Evolutionary conservation across 108 stramenopile genomes (phyloP).

Genomic region (Cyclotella sp.): DNA sequence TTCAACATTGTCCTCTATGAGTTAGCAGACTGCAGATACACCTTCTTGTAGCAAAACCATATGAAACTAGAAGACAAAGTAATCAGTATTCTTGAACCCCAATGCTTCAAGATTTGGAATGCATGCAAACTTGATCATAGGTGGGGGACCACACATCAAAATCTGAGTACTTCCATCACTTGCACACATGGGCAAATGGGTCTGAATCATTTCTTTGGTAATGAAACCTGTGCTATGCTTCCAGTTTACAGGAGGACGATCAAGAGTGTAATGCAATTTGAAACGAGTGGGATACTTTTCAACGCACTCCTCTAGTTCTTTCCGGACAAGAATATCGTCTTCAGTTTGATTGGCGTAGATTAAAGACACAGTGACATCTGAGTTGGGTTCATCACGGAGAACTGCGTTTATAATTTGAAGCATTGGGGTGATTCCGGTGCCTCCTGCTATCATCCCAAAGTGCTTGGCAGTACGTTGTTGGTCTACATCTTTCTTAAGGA

Average conservation of each 20-base stretch:
- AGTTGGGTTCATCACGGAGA: constrained; percentile 71
- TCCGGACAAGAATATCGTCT: constrained; percentile 93
- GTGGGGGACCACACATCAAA: constrained; percentile 99
- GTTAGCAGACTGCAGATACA: too few species aligned
- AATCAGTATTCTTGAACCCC: constrained; percentile 87
- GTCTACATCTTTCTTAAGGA: constrained; percentile 72
- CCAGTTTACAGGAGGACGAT: constrained; percentile 80
- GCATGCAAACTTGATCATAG: constrained; percentile 99
- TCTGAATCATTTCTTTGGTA: constrained; percentile 89
- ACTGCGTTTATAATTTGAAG: constrained; percentile 90
- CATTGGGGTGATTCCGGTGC: constrained; percentile 99
- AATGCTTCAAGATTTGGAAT: constrained; percentile 88
- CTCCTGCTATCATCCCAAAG: constrained; percentile 97
- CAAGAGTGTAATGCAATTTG: constrained; percentile 91
- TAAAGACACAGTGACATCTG: constrained; percentile 64
- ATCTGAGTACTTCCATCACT: constrained; percentile 72
- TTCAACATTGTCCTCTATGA: too few species aligned
- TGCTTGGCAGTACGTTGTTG: constrained; percentile 63
- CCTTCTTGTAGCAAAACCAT: not conserved
- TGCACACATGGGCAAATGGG: constrained; percentile 62
- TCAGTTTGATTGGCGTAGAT: constrained; percentile 92
- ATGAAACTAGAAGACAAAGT: constrained; percentile 84
- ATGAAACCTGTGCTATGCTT: constrained; percentile 91
- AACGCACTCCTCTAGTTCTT: constrained; percentile 87
- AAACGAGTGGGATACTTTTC: constrained; percentile 77